A percentile compares a stretch with the other conserved stretches of the same genome.
Evolutionary conservation across 768 basidiomycete species (phyloP).

Genomic region (Hericium erinaceus): DNA sequence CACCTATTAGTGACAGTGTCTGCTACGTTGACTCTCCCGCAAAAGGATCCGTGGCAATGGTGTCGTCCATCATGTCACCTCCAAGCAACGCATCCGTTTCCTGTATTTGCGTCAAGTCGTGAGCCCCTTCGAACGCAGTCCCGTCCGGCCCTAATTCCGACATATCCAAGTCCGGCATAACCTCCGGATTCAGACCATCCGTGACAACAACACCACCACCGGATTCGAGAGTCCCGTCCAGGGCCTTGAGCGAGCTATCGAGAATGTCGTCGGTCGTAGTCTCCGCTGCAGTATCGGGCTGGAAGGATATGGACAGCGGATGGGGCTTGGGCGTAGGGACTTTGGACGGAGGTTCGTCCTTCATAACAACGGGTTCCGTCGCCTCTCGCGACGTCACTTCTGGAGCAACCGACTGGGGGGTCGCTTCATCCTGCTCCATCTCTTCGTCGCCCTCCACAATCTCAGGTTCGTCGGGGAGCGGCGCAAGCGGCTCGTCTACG

Average conservation of each 20-base stretch:
- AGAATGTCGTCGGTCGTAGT: slow-evolving; percentile 25
- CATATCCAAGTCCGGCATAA: slow-evolving; percentile 50
- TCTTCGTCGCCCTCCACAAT: slow-evolving; percentile 71
- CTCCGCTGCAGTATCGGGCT: slow-evolving; percentile 31
- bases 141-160: slow-evolving; percentile 58
- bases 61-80: slow-evolving; percentile 49
- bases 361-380: slow-evolving; percentile 29
- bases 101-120: slow-evolving; percentile 51
- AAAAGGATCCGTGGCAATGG: slow-evolving; percentile 47
- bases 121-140: slow-evolving; percentile 40
- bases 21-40: slow-evolving; percentile 8
- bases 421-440: slow-evolving; percentile 56
- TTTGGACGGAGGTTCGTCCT: slow-evolving; percentile 45
- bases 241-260: slow-evolving; percentile 46
- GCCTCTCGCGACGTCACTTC: slow-evolving; percentile 29
- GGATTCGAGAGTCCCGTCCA: slow-evolving; percentile 38
- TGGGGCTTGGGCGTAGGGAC: slow-evolving; percentile 63
- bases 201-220: slow-evolving; percentile 25
- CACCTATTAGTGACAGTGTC: too few species aligned
- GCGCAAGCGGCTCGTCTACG: slow-evolving; percentile 70
- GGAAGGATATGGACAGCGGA: slow-evolving; percentile 43
- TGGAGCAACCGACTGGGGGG: slow-evolving; percentile 28
- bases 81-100: slow-evolving; percentile 45
- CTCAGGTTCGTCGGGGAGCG: slow-evolving; percentile 71
- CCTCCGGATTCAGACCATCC: slow-evolving; percentile 19